Evolutionary conservation across 495 filamentous ascomycete genomes (phyloP).

Genomic region (Cenococcum geophilum): DNA sequence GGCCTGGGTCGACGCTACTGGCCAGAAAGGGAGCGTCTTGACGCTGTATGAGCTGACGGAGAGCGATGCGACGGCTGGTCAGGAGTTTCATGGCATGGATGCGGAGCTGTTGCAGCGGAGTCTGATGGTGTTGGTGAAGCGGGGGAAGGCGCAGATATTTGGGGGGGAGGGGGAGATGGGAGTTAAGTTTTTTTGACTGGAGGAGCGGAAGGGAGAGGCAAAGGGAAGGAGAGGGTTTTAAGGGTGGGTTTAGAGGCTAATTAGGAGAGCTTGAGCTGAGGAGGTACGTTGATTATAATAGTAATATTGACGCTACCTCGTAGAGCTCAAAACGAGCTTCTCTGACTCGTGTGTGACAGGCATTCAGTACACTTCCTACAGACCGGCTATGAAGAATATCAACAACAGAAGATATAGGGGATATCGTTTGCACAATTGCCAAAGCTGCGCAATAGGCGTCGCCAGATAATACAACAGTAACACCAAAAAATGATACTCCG

Average conservation of each 20-base stretch:
- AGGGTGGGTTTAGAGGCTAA: background rate
- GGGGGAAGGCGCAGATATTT: constrained; percentile 89
- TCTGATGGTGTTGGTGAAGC: constrained; percentile 73
- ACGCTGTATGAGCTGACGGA: constrained; percentile 71
- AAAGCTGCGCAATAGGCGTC: background rate
- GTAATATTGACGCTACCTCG: background rate
- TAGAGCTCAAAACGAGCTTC: background rate
- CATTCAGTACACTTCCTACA: too few species aligned
- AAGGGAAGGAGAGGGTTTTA: too few species aligned
- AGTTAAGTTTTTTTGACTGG: constrained; percentile 84
- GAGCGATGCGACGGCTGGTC: constrained; percentile 53
- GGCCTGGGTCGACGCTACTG: constrained; percentile 62
- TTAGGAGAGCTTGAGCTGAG: background rate
- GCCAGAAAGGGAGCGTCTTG: constrained; percentile 65
- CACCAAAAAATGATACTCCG: background rate
- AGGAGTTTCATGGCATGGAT: constrained; percentile 89
- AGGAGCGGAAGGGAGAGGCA: background rate
- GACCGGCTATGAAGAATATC: too few species aligned
- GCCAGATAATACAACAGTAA: background rate
- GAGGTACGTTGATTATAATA: background rate
- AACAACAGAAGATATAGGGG: too few species aligned
- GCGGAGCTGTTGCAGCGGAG: constrained; percentile 68
- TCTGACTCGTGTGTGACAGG: too few species aligned
- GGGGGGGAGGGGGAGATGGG: constrained; percentile 77
- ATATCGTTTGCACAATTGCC: too few species aligned